Base-by-base conservation (phyloP, 768 basidiomycete genomes). In the Piloderma croceum region DNA sequence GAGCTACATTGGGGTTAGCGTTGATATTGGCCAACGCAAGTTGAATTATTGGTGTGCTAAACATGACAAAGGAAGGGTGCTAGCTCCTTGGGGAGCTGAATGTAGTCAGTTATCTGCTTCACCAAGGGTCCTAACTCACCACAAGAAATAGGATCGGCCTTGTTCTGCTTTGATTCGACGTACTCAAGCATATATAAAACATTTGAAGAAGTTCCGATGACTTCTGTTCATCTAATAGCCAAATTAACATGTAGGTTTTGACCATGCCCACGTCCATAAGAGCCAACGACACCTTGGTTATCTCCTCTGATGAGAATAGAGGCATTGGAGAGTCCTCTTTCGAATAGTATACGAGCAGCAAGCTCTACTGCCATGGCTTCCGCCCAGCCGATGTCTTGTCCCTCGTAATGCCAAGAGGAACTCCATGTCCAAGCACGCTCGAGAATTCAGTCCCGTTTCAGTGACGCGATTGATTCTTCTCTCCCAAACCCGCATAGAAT, bases 221-320 rank as follows among this genome's bases (percentile, higher is more conserved):
- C 22, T 1, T 27, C 23, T 6, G 52, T 29, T 11, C 57, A 51
- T 10, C 57, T 39, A 12, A 64, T 48, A 10, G 57, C 52, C 0
- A 56, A 29, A 31, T 68, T 66, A 20, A 60, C 54, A 19, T 59
- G 47, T 7, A 36, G 38, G 36, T 67, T 67, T 1, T 47, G 39
- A 24, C 60, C 52, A 7, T 55, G 53, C 0, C 64, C 64, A 24
- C 61, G 62, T 4, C 35, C 39, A 25, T 60, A 53, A 5, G 63
- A 54, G 3, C 58, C 58, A 18, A 69, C 65, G 1, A 56, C 54
- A 7, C 63, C 65, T 35, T 59, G 35, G 44, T 65, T 68, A 42
- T 68, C 63, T 0, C 57, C 59, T 21, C 53, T 53, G 15, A 64
- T 46, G 7, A 55, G 41, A 0, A 67, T 7, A 10, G 48, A 39